Percentiles rank a stretch among this genome's conserved stretches.
Evolutionary conservation across 768 basidiomycete species (phyloP).

Genomic region (Ephemerocybe angulata): DNA sequence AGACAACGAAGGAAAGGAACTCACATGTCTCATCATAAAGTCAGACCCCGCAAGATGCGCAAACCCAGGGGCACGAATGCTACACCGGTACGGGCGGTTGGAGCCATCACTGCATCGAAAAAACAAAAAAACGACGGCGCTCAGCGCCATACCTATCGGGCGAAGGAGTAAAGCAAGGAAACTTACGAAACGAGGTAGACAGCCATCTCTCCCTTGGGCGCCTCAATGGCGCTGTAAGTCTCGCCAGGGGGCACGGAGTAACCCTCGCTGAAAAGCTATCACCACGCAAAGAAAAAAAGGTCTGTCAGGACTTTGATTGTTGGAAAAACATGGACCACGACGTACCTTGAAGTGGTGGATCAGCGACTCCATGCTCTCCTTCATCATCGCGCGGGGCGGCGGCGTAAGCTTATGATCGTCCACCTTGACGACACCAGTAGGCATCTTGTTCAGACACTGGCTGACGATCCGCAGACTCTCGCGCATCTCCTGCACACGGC

Average conservation of each 20-base stretch:
- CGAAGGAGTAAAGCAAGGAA: not conserved
- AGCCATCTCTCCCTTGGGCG: conserved; percentile 98
- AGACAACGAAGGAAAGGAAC: conserved; percentile 26
- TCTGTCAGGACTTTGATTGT: not conserved
- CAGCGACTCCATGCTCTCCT: conserved; percentile 96
- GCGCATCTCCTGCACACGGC: conserved; percentile 97
- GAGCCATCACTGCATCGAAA: conserved; percentile 68
- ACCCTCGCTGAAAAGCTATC: conserved; percentile 95
- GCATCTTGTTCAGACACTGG: conserved; percentile 98
- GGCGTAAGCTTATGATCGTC: conserved; percentile 98
- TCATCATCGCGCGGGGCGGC: conserved; percentile 96
- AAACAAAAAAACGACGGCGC: not conserved
- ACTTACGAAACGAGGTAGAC: conserved; percentile 95
- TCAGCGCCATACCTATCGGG: not conserved
- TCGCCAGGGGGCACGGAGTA: conserved; percentile 95
- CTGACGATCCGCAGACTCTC: conserved; percentile 87
- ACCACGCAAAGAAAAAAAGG: too few species aligned
- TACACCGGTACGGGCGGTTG: conserved; percentile 95
- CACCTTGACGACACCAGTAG: conserved; percentile 85
- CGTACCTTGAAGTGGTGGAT: conserved; percentile 97
- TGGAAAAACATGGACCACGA: not conserved
- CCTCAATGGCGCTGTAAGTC: conserved; percentile 96
- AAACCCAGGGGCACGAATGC: conserved; percentile 95
- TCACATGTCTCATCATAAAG: conserved; percentile 96
- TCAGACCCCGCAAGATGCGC: conserved; percentile 94